phyloP scores from a whole-genome alignment of 306 rosid species.

The Pueraria montana region DNA sequence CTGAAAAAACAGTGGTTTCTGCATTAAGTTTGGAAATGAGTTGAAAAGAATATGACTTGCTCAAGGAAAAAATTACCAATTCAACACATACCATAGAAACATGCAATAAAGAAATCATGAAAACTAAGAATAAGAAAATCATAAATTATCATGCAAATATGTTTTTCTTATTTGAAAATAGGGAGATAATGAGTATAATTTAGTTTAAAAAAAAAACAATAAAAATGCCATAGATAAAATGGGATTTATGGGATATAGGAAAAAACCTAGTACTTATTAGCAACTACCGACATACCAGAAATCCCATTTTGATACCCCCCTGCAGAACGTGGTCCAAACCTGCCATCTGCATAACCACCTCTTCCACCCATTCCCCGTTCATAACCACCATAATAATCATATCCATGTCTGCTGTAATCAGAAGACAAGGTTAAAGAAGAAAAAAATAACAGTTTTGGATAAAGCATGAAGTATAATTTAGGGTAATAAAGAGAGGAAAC shows the following conservation, averaged over 20 bases:
- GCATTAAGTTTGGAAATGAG: neutral
- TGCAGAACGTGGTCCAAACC: constrained; percentile 74
- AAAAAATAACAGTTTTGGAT: neutral
- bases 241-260: constrained; percentile 8
- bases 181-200: constrained; percentile 5
- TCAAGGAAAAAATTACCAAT: neutral
- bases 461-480: constrained; percentile 6
- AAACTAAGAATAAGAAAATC: constrained; percentile 13
- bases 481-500: constrained; percentile 25
- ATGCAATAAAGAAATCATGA: constrained; percentile 26
- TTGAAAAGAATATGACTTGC: neutral
- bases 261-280: constrained; percentile 24
- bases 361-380: constrained; percentile 87
- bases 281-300: constrained; percentile 59
- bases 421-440: neutral
- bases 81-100: neutral
- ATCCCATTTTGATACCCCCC: constrained; percentile 81
- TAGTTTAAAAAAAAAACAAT: constrained; percentile 5
- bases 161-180: neutral
- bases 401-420: constrained; percentile 67
- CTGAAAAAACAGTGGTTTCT: neutral
- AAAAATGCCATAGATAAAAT: constrained; percentile 8
- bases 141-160: neutral
- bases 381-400: constrained; percentile 82
- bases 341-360: constrained; percentile 81